Evolutionary conservation across 495 filamentous ascomycete genomes (phyloP), one percentile per base, ranked within the genome.

Genomic region (Rusavskia elegans): DNA sequence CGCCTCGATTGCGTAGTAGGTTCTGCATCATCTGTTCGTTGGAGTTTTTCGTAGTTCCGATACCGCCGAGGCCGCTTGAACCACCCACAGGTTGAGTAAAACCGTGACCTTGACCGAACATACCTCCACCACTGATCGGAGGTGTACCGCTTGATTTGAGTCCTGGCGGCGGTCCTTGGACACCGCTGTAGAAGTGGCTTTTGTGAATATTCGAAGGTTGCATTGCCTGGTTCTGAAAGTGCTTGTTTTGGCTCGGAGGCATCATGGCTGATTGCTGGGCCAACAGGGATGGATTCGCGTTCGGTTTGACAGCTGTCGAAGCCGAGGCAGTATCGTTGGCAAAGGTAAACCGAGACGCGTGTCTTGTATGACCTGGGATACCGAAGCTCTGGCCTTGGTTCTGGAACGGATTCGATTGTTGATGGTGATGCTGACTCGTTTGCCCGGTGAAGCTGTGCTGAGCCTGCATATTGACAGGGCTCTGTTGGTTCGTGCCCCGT

Each of bases 111-210:
- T 86, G 82, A 19, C 80, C 80, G 57, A 85, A 87, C 75, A 85
- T 85, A 51, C 81, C 81, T 44, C 81, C 81, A 25, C 81, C 80
- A 54, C 74, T 81, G 53, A 85, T 84, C 5, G 92, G 92, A 46
- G 92, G 90, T 11, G 89, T 95, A 30, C 88, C 88, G 1, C 87
- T 85, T 4, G 89, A 88, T 70, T 99, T 97, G 50, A 99, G 75
- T 2, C 93, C 93, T 2, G 93, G 93, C 46, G 93, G 93, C 16
- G 92, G 92, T 4, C 89, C 89, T 61, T 92, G 87, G 50, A 95
- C 85, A 16, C 72, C 72, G 52, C 73, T 76, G 55, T 76, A 77
- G 55, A 74, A 77, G 23, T 64, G 68, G 10, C 51, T 46, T 30
- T 46, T 42, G 42, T 66, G 62, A 20, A 64, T 55, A 32, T 70